These are phyloP conservation scores for Hypoxylon perforatum DNA, from an alignment of 495 filamentous ascomycete species.

Conservation along the genomic window DNA sequence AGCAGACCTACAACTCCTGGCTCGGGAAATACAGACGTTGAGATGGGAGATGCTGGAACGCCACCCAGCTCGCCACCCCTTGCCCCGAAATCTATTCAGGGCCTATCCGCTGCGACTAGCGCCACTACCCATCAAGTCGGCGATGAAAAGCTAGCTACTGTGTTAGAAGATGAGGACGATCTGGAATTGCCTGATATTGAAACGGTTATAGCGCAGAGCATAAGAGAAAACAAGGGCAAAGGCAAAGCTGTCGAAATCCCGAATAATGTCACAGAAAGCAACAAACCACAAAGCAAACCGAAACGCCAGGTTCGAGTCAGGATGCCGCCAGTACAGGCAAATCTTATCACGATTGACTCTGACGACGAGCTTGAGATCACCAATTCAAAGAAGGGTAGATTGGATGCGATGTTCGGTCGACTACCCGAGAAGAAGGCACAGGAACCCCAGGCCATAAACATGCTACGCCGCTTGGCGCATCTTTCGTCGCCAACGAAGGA, in stretches of 20 bases:
- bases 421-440: constrained; percentile 66
- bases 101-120: not conserved
- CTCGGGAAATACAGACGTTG: constrained; percentile 54
- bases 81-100: constrained; percentile 33
- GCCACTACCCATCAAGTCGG: constrained; percentile 13
- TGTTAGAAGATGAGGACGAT: constrained; percentile 29
- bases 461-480: constrained; percentile 78
- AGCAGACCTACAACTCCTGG: constrained; percentile 53
- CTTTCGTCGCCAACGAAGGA: constrained; percentile 71
- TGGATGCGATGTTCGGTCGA: constrained; percentile 75
- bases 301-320: constrained; percentile 57
- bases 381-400: constrained; percentile 47
- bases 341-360: constrained; percentile 43
- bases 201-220: constrained; percentile 31
- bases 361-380: constrained; percentile 55
- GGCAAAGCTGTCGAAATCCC: constrained; percentile 54
- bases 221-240: constrained; percentile 65
- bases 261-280: constrained; percentile 14
- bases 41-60: constrained; percentile 58
- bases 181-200: constrained; percentile 50
- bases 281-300: constrained; percentile 29
- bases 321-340: constrained; percentile 47
- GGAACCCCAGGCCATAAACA: constrained; percentile 73
- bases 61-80: constrained; percentile 64
- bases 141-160: not conserved